Evolutionary conservation across 2,329 filamentous ascomycete genomes (phyloP), one percentile per base, ranked within the genome.

Genomic region (Alternaria sp.): DNA sequence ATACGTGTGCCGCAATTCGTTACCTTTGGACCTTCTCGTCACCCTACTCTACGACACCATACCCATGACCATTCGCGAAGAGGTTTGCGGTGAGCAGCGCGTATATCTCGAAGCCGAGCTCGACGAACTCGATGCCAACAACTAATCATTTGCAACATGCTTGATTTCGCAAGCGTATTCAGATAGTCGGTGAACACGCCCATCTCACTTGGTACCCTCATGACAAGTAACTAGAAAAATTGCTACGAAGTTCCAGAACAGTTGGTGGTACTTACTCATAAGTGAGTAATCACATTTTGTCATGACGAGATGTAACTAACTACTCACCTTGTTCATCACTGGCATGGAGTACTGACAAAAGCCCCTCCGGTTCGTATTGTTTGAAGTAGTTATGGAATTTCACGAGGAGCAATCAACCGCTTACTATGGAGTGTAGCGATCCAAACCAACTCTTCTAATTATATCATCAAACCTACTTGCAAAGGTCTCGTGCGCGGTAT

Each of bases 401-500:
- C 11, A 14, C 14, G 10, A 24, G 21, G 5, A 24, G 21, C 5
- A 24, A 40, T 40, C 37, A 3, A 2, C 37, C 37, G 21, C 5
- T 24, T 4, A 40, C 10, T 40, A 17, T 23, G 7, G 2, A 40
- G 21, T 24, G 24, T 10, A 7, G 5, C 3, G 5, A 14, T 9
- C 21, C 21, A 40, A 40, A 24, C 17, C 2, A 14, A 14, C 23
- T 21, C 21, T 14, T 4, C 5, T 40, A 5, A 40, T 24, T 6
- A 21, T 11, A 40, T 40, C 37, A 40, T 24, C 17, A 40, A 5
- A 2, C 11, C 10, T 40, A 21, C 37, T 14, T 24, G 10, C 21
- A 24, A 9, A 36, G 31, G 31, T 34, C 31, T 48, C 44, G 44
- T 48, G 44, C 44, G 13, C 44, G 21, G 40, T 40, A 24, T 29